Percentiles rank a stretch among this genome's conserved stretches.
phyloP scores from a whole-genome alignment of 176 grass and related monocot species.

The Oryza coarctata region DNA sequence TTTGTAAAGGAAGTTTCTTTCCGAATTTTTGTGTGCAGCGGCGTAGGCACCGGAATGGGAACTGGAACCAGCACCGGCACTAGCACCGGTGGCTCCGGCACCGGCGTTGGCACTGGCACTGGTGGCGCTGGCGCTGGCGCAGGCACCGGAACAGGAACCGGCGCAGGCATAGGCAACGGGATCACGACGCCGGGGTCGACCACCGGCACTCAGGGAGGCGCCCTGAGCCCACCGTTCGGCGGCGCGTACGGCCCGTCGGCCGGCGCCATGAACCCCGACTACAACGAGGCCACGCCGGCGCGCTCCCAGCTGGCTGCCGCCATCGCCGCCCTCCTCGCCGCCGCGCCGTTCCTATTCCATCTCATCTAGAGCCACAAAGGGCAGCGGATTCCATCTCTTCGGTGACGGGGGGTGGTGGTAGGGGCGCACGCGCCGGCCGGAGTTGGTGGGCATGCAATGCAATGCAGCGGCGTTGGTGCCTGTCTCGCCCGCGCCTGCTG shows the following conservation, averaged over 20 bases:
- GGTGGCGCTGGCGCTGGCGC: background rate
- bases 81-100: background rate
- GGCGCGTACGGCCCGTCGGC: slow-evolving; percentile 45
- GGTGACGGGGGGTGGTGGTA: background rate
- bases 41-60: background rate
- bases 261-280: slow-evolving; percentile 26
- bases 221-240: slow-evolving; percentile 45
- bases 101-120: background rate
- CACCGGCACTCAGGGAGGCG: slow-evolving; percentile 13
- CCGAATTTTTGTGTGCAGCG: slow-evolving; percentile 11
- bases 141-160: background rate
- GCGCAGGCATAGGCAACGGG: background rate
- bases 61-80: background rate
- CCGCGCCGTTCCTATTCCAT: background rate
- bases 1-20: too few relatives aligned
- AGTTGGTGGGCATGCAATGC: background rate
- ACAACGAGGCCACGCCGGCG: slow-evolving; percentile 15
- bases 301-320: background rate
- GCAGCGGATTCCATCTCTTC: background rate
- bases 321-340: background rate
- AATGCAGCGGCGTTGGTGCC: background rate
- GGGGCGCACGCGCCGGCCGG: background rate
- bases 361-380: background rate
- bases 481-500: background rate
- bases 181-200: background rate